Percentiles rank a stretch among this genome's conserved stretches.
Conservation (phyloP, 2,329 filamentous ascomycete species). For the Tympanopsis confertula region DNA sequence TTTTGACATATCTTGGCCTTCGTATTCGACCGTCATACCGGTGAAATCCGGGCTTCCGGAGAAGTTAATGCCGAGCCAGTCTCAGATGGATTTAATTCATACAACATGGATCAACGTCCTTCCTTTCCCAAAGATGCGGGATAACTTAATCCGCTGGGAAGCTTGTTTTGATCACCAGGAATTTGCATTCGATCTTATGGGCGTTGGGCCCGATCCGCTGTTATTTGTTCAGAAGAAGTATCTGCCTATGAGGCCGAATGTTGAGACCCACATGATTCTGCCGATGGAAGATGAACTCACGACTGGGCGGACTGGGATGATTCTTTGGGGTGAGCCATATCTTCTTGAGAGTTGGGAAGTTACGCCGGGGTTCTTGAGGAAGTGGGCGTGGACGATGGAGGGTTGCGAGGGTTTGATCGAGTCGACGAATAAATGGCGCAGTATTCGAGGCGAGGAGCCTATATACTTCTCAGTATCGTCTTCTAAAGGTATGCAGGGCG, state of each 20-base stretch:
- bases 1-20: constrained; percentile 5
- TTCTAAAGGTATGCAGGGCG: too few species aligned
- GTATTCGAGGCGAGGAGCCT: constrained; percentile 6
- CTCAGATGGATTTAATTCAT: constrained; percentile 7
- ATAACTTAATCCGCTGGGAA: constrained; percentile 8
- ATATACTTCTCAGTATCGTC: too few species aligned
- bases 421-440: constrained; percentile 8
- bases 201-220: constrained; percentile 1
- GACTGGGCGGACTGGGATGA: constrained; percentile 5
- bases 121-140: constrained; percentile 8
- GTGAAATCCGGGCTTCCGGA: constrained; percentile 3
- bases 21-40: not conserved
- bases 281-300: constrained; percentile 6
- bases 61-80: constrained; percentile 6
- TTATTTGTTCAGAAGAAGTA: too few species aligned
- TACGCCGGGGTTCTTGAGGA: constrained; percentile 7
- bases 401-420: constrained; percentile 7
- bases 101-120: constrained; percentile 10
- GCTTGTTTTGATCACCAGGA: constrained; percentile 8
- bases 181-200: constrained; percentile 8
- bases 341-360: constrained; percentile 8
- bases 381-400: constrained; percentile 8
- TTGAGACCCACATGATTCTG: not conserved
- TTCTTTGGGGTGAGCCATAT: constrained; percentile 9
- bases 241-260: too few species aligned